phyloP scores from a whole-genome alignment of 352 stramenopile genomes.

The Elongisporangium undulatum region DNA sequence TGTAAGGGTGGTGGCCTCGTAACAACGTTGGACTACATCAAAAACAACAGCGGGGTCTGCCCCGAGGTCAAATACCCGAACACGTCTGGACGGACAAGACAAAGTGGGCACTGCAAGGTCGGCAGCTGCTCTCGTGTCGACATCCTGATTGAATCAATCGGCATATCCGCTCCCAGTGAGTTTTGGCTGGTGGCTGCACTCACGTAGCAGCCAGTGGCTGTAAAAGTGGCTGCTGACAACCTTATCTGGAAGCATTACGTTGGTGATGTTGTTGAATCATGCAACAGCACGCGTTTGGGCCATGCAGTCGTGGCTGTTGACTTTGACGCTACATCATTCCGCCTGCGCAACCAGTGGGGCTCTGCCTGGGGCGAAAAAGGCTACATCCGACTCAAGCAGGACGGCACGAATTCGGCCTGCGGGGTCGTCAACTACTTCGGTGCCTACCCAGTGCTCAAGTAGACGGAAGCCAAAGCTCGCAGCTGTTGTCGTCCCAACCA shows the following conservation, averaged over 20 bases:
- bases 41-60: slow-evolving; percentile 76
- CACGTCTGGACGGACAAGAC: slow-evolving; percentile 32
- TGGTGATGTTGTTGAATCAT: slow-evolving; percentile 82
- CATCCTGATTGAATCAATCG: slow-evolving; percentile 38
- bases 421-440: no score
- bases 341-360: slow-evolving; percentile 98
- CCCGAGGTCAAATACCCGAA: slow-evolving; percentile 71
- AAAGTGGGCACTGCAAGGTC: slow-evolving; percentile 22
- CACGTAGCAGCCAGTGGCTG: slow-evolving; percentile 88
- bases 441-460: no score
- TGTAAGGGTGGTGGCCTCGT: slow-evolving; percentile 90
- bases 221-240: slow-evolving; percentile 94
- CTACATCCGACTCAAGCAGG: slow-evolving; percentile 92
- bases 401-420: no score
- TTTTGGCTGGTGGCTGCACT: slow-evolving; percentile 85
- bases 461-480: no score
- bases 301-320: slow-evolving; percentile 97
- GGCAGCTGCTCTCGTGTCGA: slow-evolving; percentile 24
- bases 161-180: slow-evolving; percentile 69
- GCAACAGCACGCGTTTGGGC: slow-evolving; percentile 71
- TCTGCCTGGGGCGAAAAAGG: slow-evolving; percentile 89
- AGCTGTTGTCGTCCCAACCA: no score
- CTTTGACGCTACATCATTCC: slow-evolving; percentile 87
- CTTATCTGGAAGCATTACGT: slow-evolving; percentile 97
- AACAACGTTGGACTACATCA: slow-evolving; percentile 88